These are phyloP conservation scores for Meyerozyma sp. DNA, from an alignment of 1,139 yeast species.

Conservation along the genomic window DNA sequence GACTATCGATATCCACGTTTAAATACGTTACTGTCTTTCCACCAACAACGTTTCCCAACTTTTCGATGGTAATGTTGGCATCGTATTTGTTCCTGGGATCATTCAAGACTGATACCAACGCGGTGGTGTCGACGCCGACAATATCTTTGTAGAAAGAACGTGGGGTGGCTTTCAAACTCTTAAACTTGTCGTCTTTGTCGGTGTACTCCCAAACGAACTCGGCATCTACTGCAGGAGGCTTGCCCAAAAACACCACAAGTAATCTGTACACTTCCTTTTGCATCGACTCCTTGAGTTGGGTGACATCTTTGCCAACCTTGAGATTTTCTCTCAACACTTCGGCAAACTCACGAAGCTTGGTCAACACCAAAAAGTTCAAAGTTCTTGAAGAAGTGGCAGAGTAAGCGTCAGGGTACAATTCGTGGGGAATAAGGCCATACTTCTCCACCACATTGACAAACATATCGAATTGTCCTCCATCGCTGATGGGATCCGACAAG, in stretches of 20 bases:
- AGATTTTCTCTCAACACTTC: constrained; percentile 9
- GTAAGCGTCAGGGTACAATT: constrained; percentile 12
- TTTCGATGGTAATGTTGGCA: constrained; percentile 11
- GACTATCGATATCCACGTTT: constrained; percentile 10
- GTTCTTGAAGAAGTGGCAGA: constrained; percentile 12
- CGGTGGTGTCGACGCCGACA: constrained; percentile 8
- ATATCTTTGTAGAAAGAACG: constrained; percentile 11
- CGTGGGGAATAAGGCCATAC: constrained; percentile 14
- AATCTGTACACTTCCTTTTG: constrained; percentile 12
- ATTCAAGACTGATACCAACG: constrained; percentile 7
- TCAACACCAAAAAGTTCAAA: constrained; percentile 12
- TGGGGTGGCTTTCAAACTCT: constrained; percentile 10
- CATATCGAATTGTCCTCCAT: constrained; percentile 18
- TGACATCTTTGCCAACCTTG: constrained; percentile 2
- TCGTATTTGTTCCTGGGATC: constrained; percentile 11
- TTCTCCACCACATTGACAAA: constrained; percentile 14
- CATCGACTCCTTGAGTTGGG: constrained; percentile 7
- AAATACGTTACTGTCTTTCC: constrained; percentile 12
- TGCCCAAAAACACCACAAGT: constrained; percentile 12
- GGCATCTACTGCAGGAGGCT: constrained; percentile 10
- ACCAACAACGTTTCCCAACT: constrained; percentile 12
- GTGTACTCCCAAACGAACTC: constrained; percentile 12
- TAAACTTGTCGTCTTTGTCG: constrained; percentile 10
- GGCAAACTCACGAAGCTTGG: constrained; percentile 15
- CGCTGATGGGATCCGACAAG: constrained; percentile 12